Percentiles rank a stretch among this genome's conserved stretches.
phyloP scores from a whole-genome alignment of 345 rosid species.

The Diplotaxis tenuifolia region DNA sequence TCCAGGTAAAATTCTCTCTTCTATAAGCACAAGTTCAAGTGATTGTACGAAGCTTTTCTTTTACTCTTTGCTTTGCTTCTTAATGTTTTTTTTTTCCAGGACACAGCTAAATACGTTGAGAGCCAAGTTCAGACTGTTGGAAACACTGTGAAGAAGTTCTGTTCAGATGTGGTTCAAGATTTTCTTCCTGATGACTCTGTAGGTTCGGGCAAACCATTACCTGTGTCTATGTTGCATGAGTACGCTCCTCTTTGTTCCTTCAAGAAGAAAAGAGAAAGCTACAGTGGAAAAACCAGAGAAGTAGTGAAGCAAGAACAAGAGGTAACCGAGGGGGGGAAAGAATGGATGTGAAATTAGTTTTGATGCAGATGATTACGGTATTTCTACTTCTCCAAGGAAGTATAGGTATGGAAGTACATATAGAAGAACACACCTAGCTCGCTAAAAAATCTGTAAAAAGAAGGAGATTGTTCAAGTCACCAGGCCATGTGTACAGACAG shows the following conservation, averaged over 20 bases:
- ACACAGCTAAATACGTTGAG: conserved; percentile 72
- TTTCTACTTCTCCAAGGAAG: conserved; percentile 35
- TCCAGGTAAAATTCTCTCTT: conserved; percentile 49
- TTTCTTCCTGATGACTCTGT: conserved; percentile 47
- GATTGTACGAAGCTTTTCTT: background rate
- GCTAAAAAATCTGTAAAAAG: conserved; percentile 29
- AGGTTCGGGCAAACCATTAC: conserved; percentile 31
- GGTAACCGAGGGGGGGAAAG: conserved; percentile 30
- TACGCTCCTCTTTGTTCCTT: conserved; percentile 40
- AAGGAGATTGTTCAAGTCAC: conserved; percentile 28
- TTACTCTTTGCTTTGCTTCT: background rate
- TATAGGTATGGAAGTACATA: conserved; percentile 28
- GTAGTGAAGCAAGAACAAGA: conserved; percentile 34
- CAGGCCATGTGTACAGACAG: conserved; percentile 24
- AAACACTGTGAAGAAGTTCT: conserved; percentile 67
- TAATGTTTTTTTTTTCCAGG: conserved; percentile 39
- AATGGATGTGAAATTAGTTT: conserved; percentile 34
- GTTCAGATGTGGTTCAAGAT: conserved; percentile 69
- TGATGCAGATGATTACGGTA: conserved; percentile 41
- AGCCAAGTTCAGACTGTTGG: conserved; percentile 81
- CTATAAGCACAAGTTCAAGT: background rate
- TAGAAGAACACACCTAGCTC: conserved; percentile 30
- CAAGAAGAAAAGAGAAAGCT: conserved; percentile 38
- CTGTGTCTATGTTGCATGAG: conserved; percentile 28
- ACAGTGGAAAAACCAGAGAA: conserved; percentile 35